These are phyloP conservation scores for Dictyostelium discoideum DNA, from an alignment of 78 protist species.

Conservation along the genomic window dicty_2.7 NC_007091.3:4983501-4984000, in stretches of 20 bases:
- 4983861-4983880: neutral
- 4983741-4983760: neutral
- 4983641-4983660: conserved; percentile 16
- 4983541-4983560: conserved; percentile 28
- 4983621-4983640: conserved; percentile 16
- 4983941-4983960: neutral
- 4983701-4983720: conserved; percentile 24
- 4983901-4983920: neutral
- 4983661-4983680: conserved; percentile 41
- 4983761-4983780: neutral
- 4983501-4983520: neutral
- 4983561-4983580: neutral
- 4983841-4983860: neutral
- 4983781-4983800: neutral
- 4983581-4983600: conserved; percentile 24
- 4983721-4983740: conserved; percentile 66
- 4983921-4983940: neutral
- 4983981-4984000: neutral
- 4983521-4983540: conserved; percentile 36
- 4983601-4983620: conserved; percentile 42
- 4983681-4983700: conserved; percentile 36
- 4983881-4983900: neutral
- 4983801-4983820: neutral
- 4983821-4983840: neutral
- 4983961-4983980: neutral